Percentiles rank a stretch among this genome's conserved stretches.
Evolutionary conservation across 495 filamentous ascomycete genomes (phyloP).

Genomic region (Xylaria acuta): DNA sequence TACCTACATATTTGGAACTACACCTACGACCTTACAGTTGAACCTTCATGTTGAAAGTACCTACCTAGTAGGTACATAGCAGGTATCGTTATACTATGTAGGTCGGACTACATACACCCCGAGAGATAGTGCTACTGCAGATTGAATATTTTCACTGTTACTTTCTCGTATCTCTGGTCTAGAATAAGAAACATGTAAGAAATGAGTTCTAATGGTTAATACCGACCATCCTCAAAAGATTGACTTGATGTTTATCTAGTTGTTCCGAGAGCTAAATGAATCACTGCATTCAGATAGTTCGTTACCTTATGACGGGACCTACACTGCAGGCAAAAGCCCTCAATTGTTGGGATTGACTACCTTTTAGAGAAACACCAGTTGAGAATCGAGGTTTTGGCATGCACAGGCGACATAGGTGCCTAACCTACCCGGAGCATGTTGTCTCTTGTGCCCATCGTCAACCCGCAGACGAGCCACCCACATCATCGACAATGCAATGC

Average conservation of each 20-base stretch:
- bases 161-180: not conserved
- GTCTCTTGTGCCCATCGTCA: not conserved
- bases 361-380: too few species aligned
- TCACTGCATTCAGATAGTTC: too few species aligned
- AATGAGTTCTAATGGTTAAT: not conserved
- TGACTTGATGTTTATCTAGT: not conserved
- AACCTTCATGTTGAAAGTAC: too few species aligned
- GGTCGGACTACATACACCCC: not conserved
- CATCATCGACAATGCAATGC: not conserved
- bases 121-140: not conserved
- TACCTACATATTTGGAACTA: too few species aligned
- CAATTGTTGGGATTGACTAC: not conserved
- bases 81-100: not conserved
- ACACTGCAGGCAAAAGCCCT: too few species aligned
- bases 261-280: not conserved
- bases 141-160: not conserved
- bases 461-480: not conserved
- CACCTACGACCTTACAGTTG: too few species aligned
- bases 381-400: not conserved
- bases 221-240: not conserved
- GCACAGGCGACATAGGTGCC: not conserved
- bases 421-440: not conserved
- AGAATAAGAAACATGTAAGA: not conserved
- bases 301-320: too few species aligned
- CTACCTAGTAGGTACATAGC: too few species aligned